Base-by-base conservation (phyloP, 805 yeast genomes). In the Cyberlindnera xylosilytica region DNA sequence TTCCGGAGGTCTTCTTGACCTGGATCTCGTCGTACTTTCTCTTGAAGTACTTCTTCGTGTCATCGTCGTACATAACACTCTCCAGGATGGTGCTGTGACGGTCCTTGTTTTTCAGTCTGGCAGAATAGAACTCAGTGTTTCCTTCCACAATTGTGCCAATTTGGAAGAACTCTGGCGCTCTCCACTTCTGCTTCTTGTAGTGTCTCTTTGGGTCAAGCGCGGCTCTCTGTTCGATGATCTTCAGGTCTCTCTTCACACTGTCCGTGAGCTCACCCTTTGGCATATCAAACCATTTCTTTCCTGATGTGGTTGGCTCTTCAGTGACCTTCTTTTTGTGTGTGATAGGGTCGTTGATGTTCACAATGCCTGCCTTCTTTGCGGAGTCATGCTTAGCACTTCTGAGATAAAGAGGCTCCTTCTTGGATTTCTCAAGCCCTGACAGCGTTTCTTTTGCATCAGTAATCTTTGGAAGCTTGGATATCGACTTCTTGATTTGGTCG, bases 161-260 rank as follows among this genome's bases (percentile, higher is more conserved):
- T 45, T 91, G 93, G 61, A 93, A 89, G 51, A 72, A 78, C 56
- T 85, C 87, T 35, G 95, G 91, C 7, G 74, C 72, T 38, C 72
- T 73, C 84, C 89, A 83, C 47, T 80, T 80, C 45, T 84, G 93
- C 61, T 87, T 87, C 65, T 87, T 88, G 66, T 93, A 93, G 65
- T 88, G 96, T 54, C 97, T 77, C 66, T 93, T 93, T 7, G 97
- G 98, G 60, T 93, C 98, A 48, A 93, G 72, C 9, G 89, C 96
- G 42, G 85, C 83, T 64, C 99, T 79, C 68, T 91, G 87, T 57
- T 87, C 82, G 46, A 93, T 70, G 13, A 93, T 66, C 56, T 79
- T 69, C 53, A 93, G 60, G 61, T 93, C 98, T 45, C 95, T 73
- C 57, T 84, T 84, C 17, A 86, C 60, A 22, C 74, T 73, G 2